phyloP scores from a whole-genome alignment of 495 filamentous ascomycete species.

The Cercophora sp. region DNA sequence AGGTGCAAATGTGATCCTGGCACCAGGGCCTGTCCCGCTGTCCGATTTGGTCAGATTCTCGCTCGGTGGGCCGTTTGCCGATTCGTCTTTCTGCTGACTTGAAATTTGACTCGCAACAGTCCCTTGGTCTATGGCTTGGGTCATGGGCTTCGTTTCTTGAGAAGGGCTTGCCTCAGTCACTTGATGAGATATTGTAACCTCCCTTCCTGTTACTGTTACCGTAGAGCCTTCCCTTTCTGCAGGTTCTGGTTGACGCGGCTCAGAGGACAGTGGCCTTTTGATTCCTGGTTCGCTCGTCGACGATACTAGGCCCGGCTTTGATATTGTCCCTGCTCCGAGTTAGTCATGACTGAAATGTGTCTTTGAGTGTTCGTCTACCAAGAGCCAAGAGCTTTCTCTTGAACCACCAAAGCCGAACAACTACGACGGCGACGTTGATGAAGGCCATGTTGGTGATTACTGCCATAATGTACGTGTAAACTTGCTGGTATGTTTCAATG shows the following conservation, averaged over 20 bases:
- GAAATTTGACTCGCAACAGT: no score
- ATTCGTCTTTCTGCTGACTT: no score
- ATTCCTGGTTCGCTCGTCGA: no score
- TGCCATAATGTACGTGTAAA: not conserved
- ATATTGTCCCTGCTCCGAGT: not conserved
- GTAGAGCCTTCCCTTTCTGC: no score
- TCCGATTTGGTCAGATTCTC: not conserved
- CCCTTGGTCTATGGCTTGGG: no score
- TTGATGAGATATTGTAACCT: no score
- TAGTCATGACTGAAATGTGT: not conserved
- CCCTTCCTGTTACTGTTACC: no score
- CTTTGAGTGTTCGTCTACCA: not conserved
- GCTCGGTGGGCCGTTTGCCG: not conserved
- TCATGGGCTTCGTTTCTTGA: no score
- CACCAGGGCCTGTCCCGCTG: not conserved
- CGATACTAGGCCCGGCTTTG: not conserved
- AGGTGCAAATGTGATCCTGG: not conserved
- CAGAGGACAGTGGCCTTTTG: no score
- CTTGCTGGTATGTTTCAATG: not conserved
- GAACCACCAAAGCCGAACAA: constrained; percentile 1
- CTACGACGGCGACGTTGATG: not conserved
- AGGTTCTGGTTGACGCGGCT: no score
- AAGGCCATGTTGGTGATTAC: not conserved
- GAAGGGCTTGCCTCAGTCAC: no score
- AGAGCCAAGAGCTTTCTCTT: not conserved